Evolutionary conservation across 352 stramenopile genomes (phyloP).

Genomic region (Globisporangium mamillatum): DNA sequence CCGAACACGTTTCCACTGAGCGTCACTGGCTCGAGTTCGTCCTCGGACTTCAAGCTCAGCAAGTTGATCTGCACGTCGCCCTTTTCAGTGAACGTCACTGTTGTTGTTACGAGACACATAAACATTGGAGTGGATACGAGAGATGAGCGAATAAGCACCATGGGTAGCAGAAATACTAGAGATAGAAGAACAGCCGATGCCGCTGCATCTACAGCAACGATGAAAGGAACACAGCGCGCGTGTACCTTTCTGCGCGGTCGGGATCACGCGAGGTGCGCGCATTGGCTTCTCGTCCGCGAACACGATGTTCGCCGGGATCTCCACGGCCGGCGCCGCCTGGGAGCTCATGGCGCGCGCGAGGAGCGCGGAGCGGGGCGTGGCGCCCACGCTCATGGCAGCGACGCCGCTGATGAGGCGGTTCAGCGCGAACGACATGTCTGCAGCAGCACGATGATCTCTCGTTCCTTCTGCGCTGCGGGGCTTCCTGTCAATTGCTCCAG

Average conservation of each 20-base stretch:
- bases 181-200: not conserved
- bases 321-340: slow-evolving; percentile 29
- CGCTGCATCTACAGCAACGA: not conserved
- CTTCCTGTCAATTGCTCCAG: slow-evolving; percentile 8
- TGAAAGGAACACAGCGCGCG: not conserved
- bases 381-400: slow-evolving; percentile 42
- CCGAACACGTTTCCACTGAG: slow-evolving; percentile 76
- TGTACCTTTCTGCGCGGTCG: slow-evolving; percentile 49
- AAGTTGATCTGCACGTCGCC: slow-evolving; percentile 71
- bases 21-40: slow-evolving; percentile 44
- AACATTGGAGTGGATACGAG: not conserved
- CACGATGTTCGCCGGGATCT: slow-evolving; percentile 56
- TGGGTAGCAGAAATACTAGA: not conserved
- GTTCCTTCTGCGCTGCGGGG: not conserved
- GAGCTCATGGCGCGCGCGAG: slow-evolving; percentile 33
- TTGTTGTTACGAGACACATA: not conserved
- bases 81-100: slow-evolving; percentile 43
- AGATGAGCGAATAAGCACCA: not conserved
- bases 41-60: slow-evolving; percentile 50
- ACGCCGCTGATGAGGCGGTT: slow-evolving; percentile 62
- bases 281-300: slow-evolving; percentile 72
- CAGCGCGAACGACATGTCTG: slow-evolving; percentile 34
- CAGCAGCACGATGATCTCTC: slow-evolving; percentile 3
- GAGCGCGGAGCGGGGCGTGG: slow-evolving; percentile 31
- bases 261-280: slow-evolving; percentile 63